Conservation (phyloP, 2,329 filamentous ascomycete genomes). For the Colletotrichum magnum region DNA sequence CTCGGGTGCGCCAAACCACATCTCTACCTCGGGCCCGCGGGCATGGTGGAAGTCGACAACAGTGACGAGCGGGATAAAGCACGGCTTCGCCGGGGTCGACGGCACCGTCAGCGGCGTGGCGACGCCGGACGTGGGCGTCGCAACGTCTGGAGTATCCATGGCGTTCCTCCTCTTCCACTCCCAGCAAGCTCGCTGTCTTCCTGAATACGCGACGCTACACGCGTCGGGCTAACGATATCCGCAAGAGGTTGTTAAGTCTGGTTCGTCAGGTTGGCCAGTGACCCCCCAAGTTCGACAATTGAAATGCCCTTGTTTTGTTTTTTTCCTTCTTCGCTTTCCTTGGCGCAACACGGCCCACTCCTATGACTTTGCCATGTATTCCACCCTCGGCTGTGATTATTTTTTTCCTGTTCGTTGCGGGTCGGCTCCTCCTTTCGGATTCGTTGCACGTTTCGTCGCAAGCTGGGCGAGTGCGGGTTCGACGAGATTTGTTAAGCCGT, state of each 20-base stretch:
- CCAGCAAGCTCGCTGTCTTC: background rate
- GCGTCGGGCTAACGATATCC: background rate
- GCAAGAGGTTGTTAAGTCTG: background rate
- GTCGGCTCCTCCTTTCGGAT: constrained; percentile 1
- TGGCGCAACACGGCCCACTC: constrained; percentile 35
- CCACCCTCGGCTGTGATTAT: constrained; percentile 6
- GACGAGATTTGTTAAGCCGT: background rate
- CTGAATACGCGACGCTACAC: constrained; percentile 2
- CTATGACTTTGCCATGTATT: constrained; percentile 36
- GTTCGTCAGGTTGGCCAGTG: constrained; percentile 10
- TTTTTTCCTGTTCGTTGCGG: constrained; percentile 9
- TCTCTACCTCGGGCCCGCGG: constrained; percentile 91
- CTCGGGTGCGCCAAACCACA: constrained; percentile 85
- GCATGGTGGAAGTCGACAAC: constrained; percentile 91
- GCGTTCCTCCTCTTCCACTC: constrained; percentile 15
- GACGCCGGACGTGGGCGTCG: constrained; percentile 33
- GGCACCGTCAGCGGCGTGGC: constrained; percentile 38
- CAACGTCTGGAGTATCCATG: constrained; percentile 38
- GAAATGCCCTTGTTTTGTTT: constrained; percentile 6
- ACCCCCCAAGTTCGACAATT: background rate
- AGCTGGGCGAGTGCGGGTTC: constrained; percentile 12
- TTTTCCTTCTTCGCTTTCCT: constrained; percentile 22
- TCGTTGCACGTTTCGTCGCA: constrained; percentile 29
- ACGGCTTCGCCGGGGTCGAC: constrained; percentile 46
- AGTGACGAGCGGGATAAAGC: constrained; percentile 78